Base-by-base conservation (phyloP, 768 basidiomycete genomes). In the Naganishia friedmannii region DNA sequence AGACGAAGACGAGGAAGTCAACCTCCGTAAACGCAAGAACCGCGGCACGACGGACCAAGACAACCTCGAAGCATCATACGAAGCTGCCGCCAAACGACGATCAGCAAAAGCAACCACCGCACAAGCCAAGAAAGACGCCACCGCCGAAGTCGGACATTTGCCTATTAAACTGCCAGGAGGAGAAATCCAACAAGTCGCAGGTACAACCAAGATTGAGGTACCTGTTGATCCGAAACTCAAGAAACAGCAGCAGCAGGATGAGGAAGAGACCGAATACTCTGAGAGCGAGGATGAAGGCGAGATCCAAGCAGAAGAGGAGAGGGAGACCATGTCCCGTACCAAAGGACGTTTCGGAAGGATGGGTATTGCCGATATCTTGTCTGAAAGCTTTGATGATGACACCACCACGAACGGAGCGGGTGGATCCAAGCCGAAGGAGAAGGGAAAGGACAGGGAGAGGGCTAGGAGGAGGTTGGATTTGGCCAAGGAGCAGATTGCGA, bases 401-500 rank as follows among this genome's bases (percentile, higher is more conserved):
- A 73, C 54, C 21, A 42, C 23, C 31, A 23, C n/a, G 34, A 37
- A 37, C 34, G 34, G 34, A 5, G 34, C 34, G 60, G 42, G 60
- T 68, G 53, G 67, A 65, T 53, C 70, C 68, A 85, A 29, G 85
- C 83, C 76, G 53, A 81, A 80, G 71, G 75, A 79, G 67, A 83
- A 58, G 73, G 77, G 31, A 78, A 80, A 48, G 81, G 81, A 5
- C 76, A 83, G 70, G 76, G 82, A 57, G 82, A 84, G 29, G 82
- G 83, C 67, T 78, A 75, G 67, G 76, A 81, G 70, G 77, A 81
- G 68, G 77, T 76, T 96, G 73, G 87, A 88, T 73, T 84, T 84
- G 51, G 94, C 94, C 17, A 92, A 95, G 75, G 93, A 96, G 77
- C 93, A 98, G 82, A 91, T 98, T 72, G 96, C 93, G 0, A 84